Base-by-base conservation (phyloP, 495 filamentous ascomycete species). In the Barbatosphaeria neglecta region DNA sequence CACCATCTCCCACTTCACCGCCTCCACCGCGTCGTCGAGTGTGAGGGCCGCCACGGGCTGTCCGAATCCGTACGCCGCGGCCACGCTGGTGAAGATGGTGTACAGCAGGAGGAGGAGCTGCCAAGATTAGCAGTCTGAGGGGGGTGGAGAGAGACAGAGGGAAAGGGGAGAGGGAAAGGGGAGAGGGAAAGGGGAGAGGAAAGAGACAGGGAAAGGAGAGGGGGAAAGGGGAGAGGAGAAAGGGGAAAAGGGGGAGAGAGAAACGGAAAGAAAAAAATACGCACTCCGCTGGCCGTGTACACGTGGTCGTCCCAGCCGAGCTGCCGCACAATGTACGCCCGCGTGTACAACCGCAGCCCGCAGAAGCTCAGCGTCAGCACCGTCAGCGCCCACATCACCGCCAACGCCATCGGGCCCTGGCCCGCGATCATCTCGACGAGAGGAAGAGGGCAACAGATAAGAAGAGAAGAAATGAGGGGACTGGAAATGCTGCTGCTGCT, bases 1-100 rank as follows among this genome's bases (percentile, higher is more conserved):
- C n/a, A 69, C 59, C 16, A 58, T 58, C 20, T 59, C 61, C 52
- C 56, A 67, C n/a, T 61, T 51, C 6, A 62, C 58, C 7, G 64
- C 61, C 15, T 53, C 24, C 11, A 61, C 51, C 2, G 51, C 53
- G 16, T 56, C 43, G 44, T 63, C 57, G 22, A 50, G 19, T n/a
- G 40, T 18, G 2, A 65, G 52, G 4, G 51, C 43, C 33, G 50
- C 57, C 37, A 63, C 59, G 15, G 53, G 49, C 37, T 58, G 63
- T 6, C 65, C 65, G 39, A 67, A 55, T 2, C 65, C 65, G 43
- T 65, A 58, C 2, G 35, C 35, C 7, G 50, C 31, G 16, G 53
- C 47, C 7, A 53, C 37, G 8, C 44, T 40, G 11, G 33, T 33
- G 18, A 44, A 46, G 15, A 47, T 24, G 16, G 35, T 43, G 48